Percentiles rank a stretch among this genome's conserved stretches.
phyloP scores from a whole-genome alignment of 2,329 filamentous ascomycete species.

The Colletotrichum phormii region DNA sequence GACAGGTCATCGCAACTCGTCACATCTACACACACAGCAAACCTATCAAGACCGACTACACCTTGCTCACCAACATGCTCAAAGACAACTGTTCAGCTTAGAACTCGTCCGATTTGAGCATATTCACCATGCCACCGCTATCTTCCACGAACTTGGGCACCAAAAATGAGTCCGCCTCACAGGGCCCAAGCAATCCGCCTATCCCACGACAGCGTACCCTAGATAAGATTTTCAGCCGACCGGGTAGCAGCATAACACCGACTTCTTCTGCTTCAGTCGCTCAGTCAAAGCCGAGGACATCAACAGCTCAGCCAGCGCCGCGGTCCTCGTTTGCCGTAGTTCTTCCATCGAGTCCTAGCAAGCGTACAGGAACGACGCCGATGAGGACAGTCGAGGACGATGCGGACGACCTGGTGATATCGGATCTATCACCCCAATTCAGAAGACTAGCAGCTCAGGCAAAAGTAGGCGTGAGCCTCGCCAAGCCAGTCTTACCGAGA shows the following conservation, averaged over 20 bases:
- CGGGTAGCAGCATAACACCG: not conserved
- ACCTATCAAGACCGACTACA: not conserved
- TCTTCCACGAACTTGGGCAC: not conserved
- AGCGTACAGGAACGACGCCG: not conserved
- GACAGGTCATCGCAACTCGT: not conserved
- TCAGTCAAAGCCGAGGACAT: not conserved
- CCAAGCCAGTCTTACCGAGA: conserved; percentile 30
- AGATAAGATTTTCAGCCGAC: conserved; percentile 14
- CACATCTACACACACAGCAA: not conserved
- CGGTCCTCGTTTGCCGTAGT: conserved; percentile 31
- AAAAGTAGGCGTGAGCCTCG: conserved; percentile 26
- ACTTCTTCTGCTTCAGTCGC: not conserved
- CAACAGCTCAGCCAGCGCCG: conserved; percentile 19
- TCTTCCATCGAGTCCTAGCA: conserved; percentile 19
- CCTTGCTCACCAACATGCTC: not conserved
- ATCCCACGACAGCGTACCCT: conserved; percentile 21
- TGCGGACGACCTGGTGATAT: conserved; percentile 33
- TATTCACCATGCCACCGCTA: conserved; percentile 19
- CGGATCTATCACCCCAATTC: conserved; percentile 40
- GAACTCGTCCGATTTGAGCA: not conserved
- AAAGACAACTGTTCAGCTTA: not conserved
- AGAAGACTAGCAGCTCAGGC: conserved; percentile 30
- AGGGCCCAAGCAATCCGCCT: not conserved
- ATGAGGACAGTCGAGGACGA: conserved; percentile 30
- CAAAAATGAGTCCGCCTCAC: not conserved